Base-by-base conservation (phyloP, 441 rosid species). In the Metrosideros polymorpha region DNA sequence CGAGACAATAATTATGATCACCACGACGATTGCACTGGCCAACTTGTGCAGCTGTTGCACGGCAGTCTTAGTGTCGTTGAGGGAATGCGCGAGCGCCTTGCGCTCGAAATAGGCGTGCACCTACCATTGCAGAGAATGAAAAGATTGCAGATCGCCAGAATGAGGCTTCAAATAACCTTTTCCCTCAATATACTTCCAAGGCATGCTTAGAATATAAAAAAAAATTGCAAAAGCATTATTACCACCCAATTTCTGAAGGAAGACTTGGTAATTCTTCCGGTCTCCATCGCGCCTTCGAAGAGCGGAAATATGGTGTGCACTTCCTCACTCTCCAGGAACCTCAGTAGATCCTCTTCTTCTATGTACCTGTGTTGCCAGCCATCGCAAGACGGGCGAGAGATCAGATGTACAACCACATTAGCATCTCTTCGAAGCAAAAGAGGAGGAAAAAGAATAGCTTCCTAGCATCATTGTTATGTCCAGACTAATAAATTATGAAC, bases 161-260 rank as follows among this genome's bases (percentile, higher is more conserved):
- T 24, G n/a, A 71, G 79, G 47, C 7, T 22, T 39, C n/a, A 1
- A 10, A 39, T 22, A 22, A 22, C n/a, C 47, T 10, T 71, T 22
- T 71, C 3, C 47, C n/a, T 35, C 5, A 0, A 39, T 39, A 35
- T 5, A 22, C 22, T 71, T 39, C 79, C 47, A 10, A 35, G 7
- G 47, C n/a, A 55, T 22, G 42, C n/a, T 30, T 22, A n/a, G 5
- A 47, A 39, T 4, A 30, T 30, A 43, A 6, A 51, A 6, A 7
- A 52, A 57, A 13, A 8, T 6, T 27, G 14, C 12, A 7, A 25
- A 6, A 24, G 5, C 50, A 19, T 83, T 4, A 1, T 22, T 87
- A 87, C 88, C 88, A 87, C 86, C 88, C 88, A 87, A 19, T 84
- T 84, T 56, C 53, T 87, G 75, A 84, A 87, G 50, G 88, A 71